phyloP scores from a whole-genome alignment of 1,139 yeast species.

The Yamadazyma diddensiae region DNA sequence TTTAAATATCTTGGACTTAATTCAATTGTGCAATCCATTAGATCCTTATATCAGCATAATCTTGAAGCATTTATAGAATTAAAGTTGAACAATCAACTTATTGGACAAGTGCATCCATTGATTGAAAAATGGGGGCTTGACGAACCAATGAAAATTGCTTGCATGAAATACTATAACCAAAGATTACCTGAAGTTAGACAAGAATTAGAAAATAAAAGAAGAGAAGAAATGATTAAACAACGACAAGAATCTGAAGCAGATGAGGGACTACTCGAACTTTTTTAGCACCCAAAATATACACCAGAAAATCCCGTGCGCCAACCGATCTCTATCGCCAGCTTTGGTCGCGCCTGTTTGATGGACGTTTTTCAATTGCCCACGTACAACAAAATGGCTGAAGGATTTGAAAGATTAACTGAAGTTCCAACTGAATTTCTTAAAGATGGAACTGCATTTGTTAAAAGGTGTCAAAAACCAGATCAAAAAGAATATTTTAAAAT shows the following conservation, averaged over 20 bases:
- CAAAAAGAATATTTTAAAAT: constrained; percentile 83
- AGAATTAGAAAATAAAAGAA: constrained; percentile 26
- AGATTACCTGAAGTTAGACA: constrained; percentile 21
- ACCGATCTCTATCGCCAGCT: background rate
- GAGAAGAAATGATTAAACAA: constrained; percentile 26
- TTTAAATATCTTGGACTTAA: constrained; percentile 11
- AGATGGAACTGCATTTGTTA: constrained; percentile 85
- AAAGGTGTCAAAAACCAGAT: constrained; percentile 92
- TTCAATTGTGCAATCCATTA: constrained; percentile 3
- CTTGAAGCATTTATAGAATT: constrained; percentile 26
- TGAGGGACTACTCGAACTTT: constrained; percentile 32
- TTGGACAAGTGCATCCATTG: constrained; percentile 27
- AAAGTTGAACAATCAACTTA: constrained; percentile 24
- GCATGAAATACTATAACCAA: constrained; percentile 18
- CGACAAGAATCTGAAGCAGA: constrained; percentile 33
- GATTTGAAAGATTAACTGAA: constrained; percentile 81
- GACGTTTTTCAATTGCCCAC: background rate
- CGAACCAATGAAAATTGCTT: constrained; percentile 22
- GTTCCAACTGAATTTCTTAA: constrained; percentile 88
- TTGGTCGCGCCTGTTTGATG: no score
- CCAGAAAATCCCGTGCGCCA: background rate
- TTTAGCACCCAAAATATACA: constrained; percentile 12
- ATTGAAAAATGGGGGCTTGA: constrained; percentile 40
- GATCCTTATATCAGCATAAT: constrained; percentile 22
- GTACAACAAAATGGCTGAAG: constrained; percentile 49